These are phyloP conservation scores for Apophysomyces variabilis DNA, from an alignment of 371 early-diverging fungal species.

Conservation along the genomic window DNA sequence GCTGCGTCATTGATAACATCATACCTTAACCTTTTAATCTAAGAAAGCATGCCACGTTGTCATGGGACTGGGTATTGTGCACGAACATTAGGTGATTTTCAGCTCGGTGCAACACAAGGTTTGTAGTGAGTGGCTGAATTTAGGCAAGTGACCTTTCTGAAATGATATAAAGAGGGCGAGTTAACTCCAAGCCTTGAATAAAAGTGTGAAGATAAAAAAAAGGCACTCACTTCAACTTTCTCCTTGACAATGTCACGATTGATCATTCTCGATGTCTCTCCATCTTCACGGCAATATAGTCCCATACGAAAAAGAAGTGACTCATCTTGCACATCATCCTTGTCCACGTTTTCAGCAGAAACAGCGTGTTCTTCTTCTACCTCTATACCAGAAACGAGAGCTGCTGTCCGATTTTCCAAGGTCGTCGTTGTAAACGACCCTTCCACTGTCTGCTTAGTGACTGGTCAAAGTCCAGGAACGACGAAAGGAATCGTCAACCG, in stretches of 20 bases:
- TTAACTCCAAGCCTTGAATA: background rate
- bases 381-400: background rate
- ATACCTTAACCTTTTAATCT: background rate
- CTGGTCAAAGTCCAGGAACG: background rate
- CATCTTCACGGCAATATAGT: background rate
- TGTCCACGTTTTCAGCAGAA: background rate
- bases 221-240: background rate
- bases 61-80: slow-evolving; percentile 8
- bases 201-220: background rate
- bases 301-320: slow-evolving; percentile 8
- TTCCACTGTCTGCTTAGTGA: slow-evolving; percentile 7
- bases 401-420: slow-evolving; percentile 13
- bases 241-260: slow-evolving; percentile 1
- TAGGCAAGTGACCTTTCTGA: slow-evolving; percentile 7
- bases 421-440: slow-evolving; percentile 13
- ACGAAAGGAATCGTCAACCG: slow-evolving; percentile 13
- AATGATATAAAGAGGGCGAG: slow-evolving; percentile 1
- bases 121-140: slow-evolving; percentile 5
- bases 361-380: slow-evolving; percentile 1
- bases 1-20: background rate
- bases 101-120: slow-evolving; percentile 1
- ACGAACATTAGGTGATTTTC: slow-evolving; percentile 8
- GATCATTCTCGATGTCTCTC: slow-evolving; percentile 7
- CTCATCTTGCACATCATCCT: slow-evolving; percentile 3
- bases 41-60: slow-evolving; percentile 11